Base-by-base conservation (phyloP, 176 grass and related monocot species). In the Bromus sterilis region DNA sequence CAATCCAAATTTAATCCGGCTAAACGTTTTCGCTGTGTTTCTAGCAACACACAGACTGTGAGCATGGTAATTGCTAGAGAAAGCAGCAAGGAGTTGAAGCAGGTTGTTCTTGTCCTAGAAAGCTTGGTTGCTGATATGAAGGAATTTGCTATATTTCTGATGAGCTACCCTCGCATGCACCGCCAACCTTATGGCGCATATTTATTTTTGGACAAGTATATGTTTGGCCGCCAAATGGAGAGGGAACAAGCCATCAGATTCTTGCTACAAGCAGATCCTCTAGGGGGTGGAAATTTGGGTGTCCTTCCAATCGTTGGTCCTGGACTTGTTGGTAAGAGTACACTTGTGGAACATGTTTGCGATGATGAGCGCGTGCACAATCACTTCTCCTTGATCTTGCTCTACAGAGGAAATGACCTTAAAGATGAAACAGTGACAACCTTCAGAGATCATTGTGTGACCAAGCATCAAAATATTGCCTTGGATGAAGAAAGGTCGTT, bases 161-260 rank as follows among this genome's bases (percentile, higher is more conserved):
- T 70, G 66, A 70, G 66, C 3, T 70, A 70, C 37, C 66, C 66
- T 42, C 66, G 37, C 5, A 26, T 70, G 12, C 0, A 15, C 37
- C 37, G 37, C 12, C 66, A 70, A 42, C 66, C 66, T 15, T 42
- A 70, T 42, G 37, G 66, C 2, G 12, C 66, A 26, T 42, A 70
- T 70, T 26, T 42, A 7, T 42, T 42, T 70, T 15, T 70, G 11
- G 34, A 42, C 37, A 70, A 70, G 12, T 26, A 2, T 26, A 70
- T 70, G 66, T 70, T 70, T 4, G 66, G 66, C 5, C 75, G 75
- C 25, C 75, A 78, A 7, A 61, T 61, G 56, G 75, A 78, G 24
- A 78, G 56, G 57, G 75, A 78, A 6, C 35, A 13, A 3, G 9
- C 8, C 15, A 6, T 78, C 9, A 10, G 35, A 8, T 78, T 78